These are phyloP conservation scores for Fomitopsis betulina DNA, from an alignment of 1,284 basidiomycete genomes.

Conservation along the genomic window DNA sequence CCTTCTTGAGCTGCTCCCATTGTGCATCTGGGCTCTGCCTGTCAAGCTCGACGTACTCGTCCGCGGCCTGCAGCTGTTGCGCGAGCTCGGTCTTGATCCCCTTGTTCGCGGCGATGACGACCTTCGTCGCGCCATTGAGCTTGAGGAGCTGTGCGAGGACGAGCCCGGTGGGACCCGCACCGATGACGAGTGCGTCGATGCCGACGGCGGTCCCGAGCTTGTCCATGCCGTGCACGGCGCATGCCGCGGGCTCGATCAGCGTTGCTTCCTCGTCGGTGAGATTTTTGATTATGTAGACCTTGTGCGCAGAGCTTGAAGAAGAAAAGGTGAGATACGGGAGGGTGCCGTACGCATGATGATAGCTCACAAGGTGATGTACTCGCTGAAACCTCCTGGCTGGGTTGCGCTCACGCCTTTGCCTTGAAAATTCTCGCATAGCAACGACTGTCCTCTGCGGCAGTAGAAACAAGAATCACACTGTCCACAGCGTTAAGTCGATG, in stretches of 20 bases:
- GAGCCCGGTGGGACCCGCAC: constrained; percentile 49
- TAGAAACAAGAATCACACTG: constrained; percentile 82
- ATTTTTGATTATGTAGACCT: constrained; percentile 57
- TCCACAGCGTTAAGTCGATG: neutral
- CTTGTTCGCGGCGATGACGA: constrained; percentile 49
- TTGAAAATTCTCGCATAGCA: constrained; percentile 78
- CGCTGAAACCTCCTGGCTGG: constrained; percentile 72
- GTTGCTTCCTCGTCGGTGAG: constrained; percentile 57
- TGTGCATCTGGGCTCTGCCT: constrained; percentile 44
- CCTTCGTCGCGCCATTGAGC: constrained; percentile 46
- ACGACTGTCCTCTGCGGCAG: constrained; percentile 70
- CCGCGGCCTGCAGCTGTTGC: constrained; percentile 44
- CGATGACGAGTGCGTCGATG: constrained; percentile 49
- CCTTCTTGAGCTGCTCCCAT: constrained; percentile 53
- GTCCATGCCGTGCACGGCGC: constrained; percentile 62
- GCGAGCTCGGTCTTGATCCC: constrained; percentile 60
- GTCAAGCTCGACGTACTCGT: constrained; percentile 57
- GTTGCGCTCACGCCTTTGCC: constrained; percentile 71
- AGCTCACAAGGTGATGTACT: constrained; percentile 77
- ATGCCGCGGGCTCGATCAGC: constrained; percentile 57
- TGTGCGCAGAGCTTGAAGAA: constrained; percentile 35
- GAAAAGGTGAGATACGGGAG: neutral
- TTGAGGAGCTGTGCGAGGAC: constrained; percentile 60
- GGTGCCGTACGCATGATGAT: neutral
- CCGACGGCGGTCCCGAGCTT: constrained; percentile 53